These are phyloP conservation scores for Umbelopsis isabellina DNA, from an alignment of 192 early-diverging fungal species.

Conservation along the genomic window DNA sequence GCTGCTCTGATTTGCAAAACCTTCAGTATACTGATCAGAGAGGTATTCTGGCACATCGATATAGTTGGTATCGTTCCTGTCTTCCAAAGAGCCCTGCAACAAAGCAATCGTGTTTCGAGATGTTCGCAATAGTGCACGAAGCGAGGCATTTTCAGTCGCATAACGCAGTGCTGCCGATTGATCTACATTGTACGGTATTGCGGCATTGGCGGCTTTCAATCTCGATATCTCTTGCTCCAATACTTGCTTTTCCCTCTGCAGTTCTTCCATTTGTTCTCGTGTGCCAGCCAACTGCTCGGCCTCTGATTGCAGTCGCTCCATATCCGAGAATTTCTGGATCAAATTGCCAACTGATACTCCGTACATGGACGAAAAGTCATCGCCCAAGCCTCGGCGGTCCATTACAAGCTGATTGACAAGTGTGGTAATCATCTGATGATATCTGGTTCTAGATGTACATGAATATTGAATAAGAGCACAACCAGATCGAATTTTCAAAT, in stretches of 20 bases:
- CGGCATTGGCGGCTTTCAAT: conserved; percentile 51
- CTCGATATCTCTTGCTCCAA: conserved; percentile 56
- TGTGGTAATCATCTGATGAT: conserved; percentile 76
- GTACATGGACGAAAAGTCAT: conserved; percentile 64
- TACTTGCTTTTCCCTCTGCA: conserved; percentile 64
- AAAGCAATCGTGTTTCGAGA: conserved; percentile 74
- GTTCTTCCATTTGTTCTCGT: conserved; percentile 60
- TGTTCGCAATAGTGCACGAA: conserved; percentile 62
- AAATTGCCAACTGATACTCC: conserved; percentile 69
- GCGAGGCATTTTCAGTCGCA: conserved; percentile 35
- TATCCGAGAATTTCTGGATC: conserved; percentile 73
- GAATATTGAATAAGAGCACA: conserved; percentile 12
- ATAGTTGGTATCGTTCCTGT: conserved; percentile 66
- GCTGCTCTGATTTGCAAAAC: conserved; percentile 45
- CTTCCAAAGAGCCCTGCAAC: conserved; percentile 69
- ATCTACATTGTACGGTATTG: conserved; percentile 17
- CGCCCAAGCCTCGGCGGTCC: conserved; percentile 61
- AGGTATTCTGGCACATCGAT: conserved; percentile 68
- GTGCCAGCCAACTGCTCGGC: conserved; percentile 61
- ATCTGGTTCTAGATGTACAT: conserved; percentile 56
- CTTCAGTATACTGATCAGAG: conserved; percentile 59
- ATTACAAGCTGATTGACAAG: conserved; percentile 76
- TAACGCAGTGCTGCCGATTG: conserved; percentile 51
- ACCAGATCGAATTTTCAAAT: conserved; percentile 1
- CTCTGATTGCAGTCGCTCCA: conserved; percentile 67